Evolutionary conservation across 83 land plant genomes (phyloP).

Genomic region (Picea engelmannii): DNA sequence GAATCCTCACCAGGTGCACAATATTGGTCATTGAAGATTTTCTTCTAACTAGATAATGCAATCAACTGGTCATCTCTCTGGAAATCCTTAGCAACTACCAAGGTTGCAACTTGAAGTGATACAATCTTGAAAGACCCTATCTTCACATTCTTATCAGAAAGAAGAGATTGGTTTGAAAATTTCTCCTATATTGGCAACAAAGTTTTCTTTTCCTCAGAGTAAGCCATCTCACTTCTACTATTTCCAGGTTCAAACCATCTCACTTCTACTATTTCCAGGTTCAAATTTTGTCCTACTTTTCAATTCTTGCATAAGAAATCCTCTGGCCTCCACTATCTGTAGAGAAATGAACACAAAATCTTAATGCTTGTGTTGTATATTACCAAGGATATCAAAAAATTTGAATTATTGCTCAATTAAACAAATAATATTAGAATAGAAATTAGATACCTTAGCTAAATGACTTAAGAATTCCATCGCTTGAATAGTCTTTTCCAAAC

Average conservation of each 20-base stretch:
- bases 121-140: not conserved
- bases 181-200: not conserved
- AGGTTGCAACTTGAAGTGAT: too few species aligned
- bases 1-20: not conserved
- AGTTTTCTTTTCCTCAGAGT: not conserved
- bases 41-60: not conserved
- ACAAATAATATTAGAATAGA: not conserved
- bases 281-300: slow-evolving; percentile 4
- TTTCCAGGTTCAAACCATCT: too few species aligned
- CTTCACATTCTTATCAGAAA: not conserved
- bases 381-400: not conserved
- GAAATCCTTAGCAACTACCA: too few species aligned
- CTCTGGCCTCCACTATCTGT: slow-evolving; percentile 16
- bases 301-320: slow-evolving; percentile 12
- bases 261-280: not conserved
- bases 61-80: not conserved
- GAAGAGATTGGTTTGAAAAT: not conserved
- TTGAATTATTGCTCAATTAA: not conserved
- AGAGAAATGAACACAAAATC: not conserved
- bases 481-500: slow-evolving; percentile 96
- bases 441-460: slow-evolving; percentile 80
- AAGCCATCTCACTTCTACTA: not conserved
- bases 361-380: not conserved
- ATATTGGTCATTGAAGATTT: not conserved
- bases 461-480: slow-evolving; percentile 99